Conservation (phyloP, 352 stramenopile genomes). For the Phytophthora sansomeana region DNA sequence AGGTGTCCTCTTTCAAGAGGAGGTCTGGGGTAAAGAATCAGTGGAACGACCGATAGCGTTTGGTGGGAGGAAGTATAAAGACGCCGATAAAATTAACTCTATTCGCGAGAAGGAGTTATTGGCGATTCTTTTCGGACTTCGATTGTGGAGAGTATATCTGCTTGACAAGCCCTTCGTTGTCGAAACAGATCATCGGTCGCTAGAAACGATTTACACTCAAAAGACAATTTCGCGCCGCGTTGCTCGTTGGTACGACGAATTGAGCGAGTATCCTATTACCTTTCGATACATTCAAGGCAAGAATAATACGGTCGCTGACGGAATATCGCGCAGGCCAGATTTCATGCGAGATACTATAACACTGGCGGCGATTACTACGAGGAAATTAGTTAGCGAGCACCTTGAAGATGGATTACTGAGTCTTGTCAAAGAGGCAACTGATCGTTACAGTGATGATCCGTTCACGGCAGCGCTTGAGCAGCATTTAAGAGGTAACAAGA, state of each 20-base stretch:
- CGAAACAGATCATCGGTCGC: constrained; percentile 14
- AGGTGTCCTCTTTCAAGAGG: too few relatives aligned
- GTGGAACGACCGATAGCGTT: constrained; percentile 17
- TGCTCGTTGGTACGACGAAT: constrained; percentile 14
- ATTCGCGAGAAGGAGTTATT: constrained; percentile 23
- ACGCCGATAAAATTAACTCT: constrained; percentile 4
- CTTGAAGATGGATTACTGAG: not conserved
- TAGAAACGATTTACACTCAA: constrained; percentile 20
- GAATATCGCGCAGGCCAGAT: constrained; percentile 23
- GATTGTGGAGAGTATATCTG: too few relatives aligned
- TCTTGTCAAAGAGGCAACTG: not conserved
- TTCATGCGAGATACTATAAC: constrained; percentile 3
- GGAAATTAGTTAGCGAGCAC: not conserved
- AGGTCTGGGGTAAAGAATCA: not conserved
- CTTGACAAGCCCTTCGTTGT: too few relatives aligned
- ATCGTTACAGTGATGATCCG: not conserved
- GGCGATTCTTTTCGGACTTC: constrained; percentile 6
- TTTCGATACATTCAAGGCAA: constrained; percentile 12
- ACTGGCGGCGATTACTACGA: not conserved
- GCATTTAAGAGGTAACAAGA: not conserved
- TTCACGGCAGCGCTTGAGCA: not conserved
- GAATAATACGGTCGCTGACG: constrained; percentile 15
- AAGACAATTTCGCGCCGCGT: constrained; percentile 18
- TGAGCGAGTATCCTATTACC: constrained; percentile 16
- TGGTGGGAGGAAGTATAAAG: constrained; percentile 8